Conservation (phyloP, 2,329 filamentous ascomycete species). For the Zasmidium citrigriseum region DNA sequence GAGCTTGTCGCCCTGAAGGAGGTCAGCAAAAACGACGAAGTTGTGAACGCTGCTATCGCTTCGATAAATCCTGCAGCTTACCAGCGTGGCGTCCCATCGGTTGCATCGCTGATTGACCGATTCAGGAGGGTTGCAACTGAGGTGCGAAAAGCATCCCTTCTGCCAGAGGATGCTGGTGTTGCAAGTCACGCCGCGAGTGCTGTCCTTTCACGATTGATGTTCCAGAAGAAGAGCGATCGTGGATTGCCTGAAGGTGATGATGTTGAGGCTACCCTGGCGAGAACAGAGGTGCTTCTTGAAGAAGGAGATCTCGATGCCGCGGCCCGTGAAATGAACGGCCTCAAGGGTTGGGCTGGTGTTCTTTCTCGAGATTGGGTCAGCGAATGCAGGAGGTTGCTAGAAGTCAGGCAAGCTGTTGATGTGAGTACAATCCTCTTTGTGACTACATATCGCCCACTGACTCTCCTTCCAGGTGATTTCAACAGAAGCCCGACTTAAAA, state of each 20-base stretch:
- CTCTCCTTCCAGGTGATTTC: slow-evolving; percentile 69
- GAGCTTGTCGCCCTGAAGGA: slow-evolving; percentile 95
- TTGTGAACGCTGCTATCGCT: slow-evolving; percentile 92
- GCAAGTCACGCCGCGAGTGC: slow-evolving; percentile 91
- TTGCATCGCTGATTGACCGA: slow-evolving; percentile 85
- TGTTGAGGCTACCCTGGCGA: slow-evolving; percentile 88
- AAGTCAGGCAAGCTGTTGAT: slow-evolving; percentile 94
- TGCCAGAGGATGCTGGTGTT: slow-evolving; percentile 91
- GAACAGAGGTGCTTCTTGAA: slow-evolving; percentile 87
- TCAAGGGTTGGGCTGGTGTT: slow-evolving; percentile 93
- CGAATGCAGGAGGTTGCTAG: slow-evolving; percentile 87
- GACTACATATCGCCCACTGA: not conserved
- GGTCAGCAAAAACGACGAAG: slow-evolving; percentile 72
- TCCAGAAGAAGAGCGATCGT: slow-evolving; percentile 70
- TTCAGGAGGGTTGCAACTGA: slow-evolving; percentile 91
- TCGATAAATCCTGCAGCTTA: slow-evolving; percentile 94
- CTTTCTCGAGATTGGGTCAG: slow-evolving; percentile 90
- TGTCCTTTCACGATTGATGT: slow-evolving; percentile 88
- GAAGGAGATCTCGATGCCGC: slow-evolving; percentile 90
- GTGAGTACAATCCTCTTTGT: slow-evolving; percentile 61
- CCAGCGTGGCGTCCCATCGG: slow-evolving; percentile 83
- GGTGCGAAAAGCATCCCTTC: slow-evolving; percentile 88
- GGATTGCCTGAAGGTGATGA: slow-evolving; percentile 80
- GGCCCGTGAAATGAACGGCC: slow-evolving; percentile 89
- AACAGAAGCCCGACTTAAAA: slow-evolving; percentile 85